Conservation (phyloP, 1,139 yeast species). For the Kazachstania sp. region DNA sequence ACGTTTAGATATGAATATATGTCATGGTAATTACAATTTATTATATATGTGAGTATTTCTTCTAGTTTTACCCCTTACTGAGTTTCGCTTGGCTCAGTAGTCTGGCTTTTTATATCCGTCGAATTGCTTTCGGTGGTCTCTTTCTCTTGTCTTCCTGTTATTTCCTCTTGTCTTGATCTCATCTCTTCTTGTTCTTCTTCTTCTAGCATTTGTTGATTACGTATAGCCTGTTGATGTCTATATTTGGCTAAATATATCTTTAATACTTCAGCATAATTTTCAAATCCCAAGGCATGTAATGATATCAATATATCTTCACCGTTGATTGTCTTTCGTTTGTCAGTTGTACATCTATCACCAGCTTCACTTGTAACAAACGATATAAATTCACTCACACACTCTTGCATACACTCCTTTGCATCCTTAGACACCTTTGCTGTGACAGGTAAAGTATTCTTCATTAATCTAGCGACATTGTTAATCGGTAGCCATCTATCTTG, state of each 20-base stretch:
- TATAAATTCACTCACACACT: constrained; percentile 88
- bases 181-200: constrained; percentile 3
- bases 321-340: constrained; percentile 70
- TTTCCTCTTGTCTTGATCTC: background rate
- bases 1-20: too few relatives aligned
- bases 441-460: constrained; percentile 83
- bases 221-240: constrained; percentile 66
- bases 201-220: constrained; percentile 22
- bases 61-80: too few relatives aligned
- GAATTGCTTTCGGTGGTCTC: background rate
- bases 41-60: too few relatives aligned
- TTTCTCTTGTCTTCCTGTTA: background rate
- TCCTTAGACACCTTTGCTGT: constrained; percentile 92
- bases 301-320: constrained; percentile 70
- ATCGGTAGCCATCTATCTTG: constrained; percentile 82
- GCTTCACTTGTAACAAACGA: constrained; percentile 83
- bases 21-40: too few relatives aligned
- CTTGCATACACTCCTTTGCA: constrained; percentile 96
- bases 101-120: background rate
- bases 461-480: constrained; percentile 83
- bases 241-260: constrained; percentile 75
- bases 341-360: constrained; percentile 63
- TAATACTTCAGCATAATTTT: constrained; percentile 71
- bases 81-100: background rate
- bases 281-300: constrained; percentile 68